Percentiles rank a stretch among this genome's conserved stretches.
These are phyloP conservation scores for Scytalidium sp. DNA, from an alignment of 2,329 filamentous ascomycete genomes.

Conservation along the genomic window DNA sequence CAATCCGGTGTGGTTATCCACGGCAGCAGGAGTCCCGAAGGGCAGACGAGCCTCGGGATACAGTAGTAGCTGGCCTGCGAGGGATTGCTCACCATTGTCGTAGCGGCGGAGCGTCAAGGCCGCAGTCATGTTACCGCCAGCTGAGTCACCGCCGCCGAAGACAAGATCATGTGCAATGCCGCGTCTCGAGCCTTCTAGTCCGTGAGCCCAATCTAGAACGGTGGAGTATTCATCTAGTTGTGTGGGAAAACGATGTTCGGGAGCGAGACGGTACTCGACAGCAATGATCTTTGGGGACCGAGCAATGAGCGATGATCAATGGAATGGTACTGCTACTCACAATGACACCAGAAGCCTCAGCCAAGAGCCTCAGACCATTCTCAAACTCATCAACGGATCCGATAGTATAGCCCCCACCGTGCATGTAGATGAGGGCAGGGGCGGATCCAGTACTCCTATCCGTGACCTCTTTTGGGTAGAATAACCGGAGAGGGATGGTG, in stretches of 20 bases:
- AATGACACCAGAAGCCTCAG: conserved; percentile 22
- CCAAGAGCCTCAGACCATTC: conserved; percentile 30
- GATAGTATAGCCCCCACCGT: conserved; percentile 35
- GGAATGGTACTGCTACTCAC: too few species aligned
- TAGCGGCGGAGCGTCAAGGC: conserved; percentile 24
- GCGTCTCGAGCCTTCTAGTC: background rate
- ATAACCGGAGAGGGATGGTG: conserved; percentile 30
- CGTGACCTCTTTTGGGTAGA: conserved; percentile 24
- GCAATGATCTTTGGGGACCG: too few species aligned
- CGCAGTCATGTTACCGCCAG: conserved; percentile 34
- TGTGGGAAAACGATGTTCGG: conserved; percentile 4
- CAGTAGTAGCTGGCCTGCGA: conserved; percentile 29
- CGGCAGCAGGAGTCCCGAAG: conserved; percentile 28
- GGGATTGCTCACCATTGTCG: conserved; percentile 23
- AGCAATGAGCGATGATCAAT: background rate
- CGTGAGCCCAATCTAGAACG: too few species aligned
- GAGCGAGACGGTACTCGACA: conserved; percentile 6
- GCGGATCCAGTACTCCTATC: conserved; percentile 11
- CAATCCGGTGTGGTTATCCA: conserved; percentile 31
- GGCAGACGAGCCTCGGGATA: conserved; percentile 32
- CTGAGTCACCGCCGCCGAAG: conserved; percentile 30
- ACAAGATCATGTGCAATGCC: conserved; percentile 21
- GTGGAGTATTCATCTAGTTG: conserved; percentile 7
- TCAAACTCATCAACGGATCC: conserved; percentile 36
- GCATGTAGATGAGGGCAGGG: conserved; percentile 33